A percentile compares a stretch with the other conserved stretches of the same genome.
Conservation (phyloP, 2,329 filamentous ascomycete species). For the Exophiala sp. region DNA sequence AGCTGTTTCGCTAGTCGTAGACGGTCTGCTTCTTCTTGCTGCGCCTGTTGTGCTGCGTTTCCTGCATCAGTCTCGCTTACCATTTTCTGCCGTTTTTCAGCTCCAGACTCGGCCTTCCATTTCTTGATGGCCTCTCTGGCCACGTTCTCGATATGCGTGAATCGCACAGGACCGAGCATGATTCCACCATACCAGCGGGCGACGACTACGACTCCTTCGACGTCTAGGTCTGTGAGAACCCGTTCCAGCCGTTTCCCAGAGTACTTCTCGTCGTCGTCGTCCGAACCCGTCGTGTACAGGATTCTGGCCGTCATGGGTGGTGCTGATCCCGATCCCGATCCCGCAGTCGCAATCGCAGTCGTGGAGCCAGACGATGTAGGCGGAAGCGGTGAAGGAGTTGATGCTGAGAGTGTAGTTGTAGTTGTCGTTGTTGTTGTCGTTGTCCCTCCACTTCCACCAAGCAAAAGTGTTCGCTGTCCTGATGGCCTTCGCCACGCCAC, state of each 20-base stretch:
- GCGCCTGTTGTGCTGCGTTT: neutral
- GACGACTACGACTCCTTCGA: conserved; percentile 46
- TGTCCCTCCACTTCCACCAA: neutral
- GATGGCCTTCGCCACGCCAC: conserved; percentile 47
- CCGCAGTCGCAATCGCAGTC: no score
- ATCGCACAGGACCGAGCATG: conserved; percentile 49
- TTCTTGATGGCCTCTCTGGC: conserved; percentile 45
- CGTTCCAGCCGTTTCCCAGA: conserved; percentile 45
- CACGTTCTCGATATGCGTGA: conserved; percentile 47
- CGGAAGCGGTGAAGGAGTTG: no score
- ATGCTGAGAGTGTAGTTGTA: neutral
- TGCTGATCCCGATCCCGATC: neutral
- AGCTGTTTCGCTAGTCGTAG: conserved; percentile 38
- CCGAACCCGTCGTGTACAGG: conserved; percentile 41
- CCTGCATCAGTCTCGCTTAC: neutral
- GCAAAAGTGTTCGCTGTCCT: conserved; percentile 40
- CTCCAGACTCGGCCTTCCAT: conserved; percentile 34
- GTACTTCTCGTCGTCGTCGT: conserved; percentile 52
- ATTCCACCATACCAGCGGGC: conserved; percentile 52
- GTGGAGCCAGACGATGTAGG: no score
- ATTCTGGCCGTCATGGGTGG: conserved; percentile 29
- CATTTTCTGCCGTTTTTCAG: conserved; percentile 32
- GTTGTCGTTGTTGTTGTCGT: neutral
- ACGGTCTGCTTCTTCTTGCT: conserved; percentile 34
- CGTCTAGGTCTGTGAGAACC: conserved; percentile 42